Base-by-base conservation (phyloP, 345 rosid species). In the Syzygium grande region DNA sequence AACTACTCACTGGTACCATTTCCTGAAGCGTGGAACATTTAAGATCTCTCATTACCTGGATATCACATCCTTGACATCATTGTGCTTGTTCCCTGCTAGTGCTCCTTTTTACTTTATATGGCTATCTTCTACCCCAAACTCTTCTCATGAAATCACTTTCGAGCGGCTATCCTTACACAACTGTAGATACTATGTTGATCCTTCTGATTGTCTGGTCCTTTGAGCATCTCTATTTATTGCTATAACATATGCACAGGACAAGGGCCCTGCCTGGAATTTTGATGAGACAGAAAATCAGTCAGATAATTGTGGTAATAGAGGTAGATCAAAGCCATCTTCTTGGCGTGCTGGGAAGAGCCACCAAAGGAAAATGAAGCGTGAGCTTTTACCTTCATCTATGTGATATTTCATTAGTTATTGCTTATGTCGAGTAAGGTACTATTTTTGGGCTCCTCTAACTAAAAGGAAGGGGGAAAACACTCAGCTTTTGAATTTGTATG, bases 331-430 rank as follows among this genome's bases (percentile, higher is more conserved):
- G 88, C 52, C 86, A 89, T 86, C 89, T 55, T 86, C 91, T 87
- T 91, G 22, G 85, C 89, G 13, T 87, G 80, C 88, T 86, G 85
- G 87, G 86, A 95, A 91, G 87, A 52, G 86, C 85, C 85, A 87
- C 86, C 51, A 77, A 19, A 92, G 91, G 88, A 93, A 89, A 88
- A 87, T 65, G 87, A 95, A 92, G 86, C 88, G 95, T 93, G 88
- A 93, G 94, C 85, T 52, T 84, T 25, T 84, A 43, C 41, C 46
- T 29, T 83, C 87, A 77, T 34, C 27, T 34, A 41, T 7, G 46
- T 49, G 22, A 68, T 52, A 49, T 54, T 65, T 61, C 56, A n/a
- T 52, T 88, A 6, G 22, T 51, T 30, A 22, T 29, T 29, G n/a
- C 51, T 61, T 49, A 16, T n/a, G 85, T 16, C 58, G 16, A 84